Conservation (phyloP, 129 eudicot species). For the Artemisia annua region DNA sequence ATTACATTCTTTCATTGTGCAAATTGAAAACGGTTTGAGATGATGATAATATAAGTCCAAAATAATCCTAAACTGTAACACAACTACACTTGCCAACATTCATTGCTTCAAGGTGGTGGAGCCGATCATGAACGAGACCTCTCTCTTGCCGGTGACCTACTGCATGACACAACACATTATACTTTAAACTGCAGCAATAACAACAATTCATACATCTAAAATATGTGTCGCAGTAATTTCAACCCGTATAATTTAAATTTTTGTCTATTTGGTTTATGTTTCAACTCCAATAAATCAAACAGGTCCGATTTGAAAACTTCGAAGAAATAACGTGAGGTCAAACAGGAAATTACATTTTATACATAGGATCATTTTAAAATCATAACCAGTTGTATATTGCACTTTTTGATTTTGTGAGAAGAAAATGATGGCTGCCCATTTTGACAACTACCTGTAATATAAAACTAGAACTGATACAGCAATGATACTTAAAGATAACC, state of each 20-base stretch:
- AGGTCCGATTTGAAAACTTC: no score
- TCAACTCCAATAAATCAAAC: no score
- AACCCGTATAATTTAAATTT: no score
- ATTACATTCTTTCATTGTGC: conserved; percentile 1
- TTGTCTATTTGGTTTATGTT: no score
- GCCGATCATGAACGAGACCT: conserved; percentile 46
- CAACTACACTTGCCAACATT: neutral
- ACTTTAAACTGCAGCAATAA: no score
- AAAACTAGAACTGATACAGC: neutral
- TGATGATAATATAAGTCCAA: neutral
- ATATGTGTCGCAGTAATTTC: no score
- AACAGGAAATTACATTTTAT: no score
- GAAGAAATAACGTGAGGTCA: no score
- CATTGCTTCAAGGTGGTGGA: neutral
- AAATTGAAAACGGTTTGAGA: neutral
- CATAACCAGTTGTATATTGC: no score
- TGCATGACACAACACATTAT: conserved; percentile 30
- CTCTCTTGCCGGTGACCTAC: conserved; percentile 57
- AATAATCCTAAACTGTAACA: neutral
- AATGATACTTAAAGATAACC: neutral
- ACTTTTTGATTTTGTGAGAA: no score
- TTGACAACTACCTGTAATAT: neutral
- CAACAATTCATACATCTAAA: no score
- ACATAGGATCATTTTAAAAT: no score
- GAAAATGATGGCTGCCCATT: neutral